Evolutionary conservation across 331 rosid species (phyloP).

Genomic region (Stylosanthes scabra): DNA sequence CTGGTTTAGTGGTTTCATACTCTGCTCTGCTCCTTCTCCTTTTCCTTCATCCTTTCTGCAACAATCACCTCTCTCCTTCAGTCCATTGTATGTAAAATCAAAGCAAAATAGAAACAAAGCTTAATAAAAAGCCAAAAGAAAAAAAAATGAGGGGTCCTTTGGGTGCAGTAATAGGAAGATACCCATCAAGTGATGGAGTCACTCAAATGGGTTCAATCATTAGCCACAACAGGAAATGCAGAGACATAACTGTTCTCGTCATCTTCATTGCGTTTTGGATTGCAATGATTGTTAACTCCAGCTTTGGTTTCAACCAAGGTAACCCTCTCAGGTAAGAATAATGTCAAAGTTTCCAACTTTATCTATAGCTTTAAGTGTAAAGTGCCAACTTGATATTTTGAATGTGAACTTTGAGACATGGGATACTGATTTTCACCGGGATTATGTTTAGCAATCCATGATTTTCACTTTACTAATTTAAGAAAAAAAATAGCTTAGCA

Average conservation of each 20-base stretch:
- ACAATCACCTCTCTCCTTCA: neutral
- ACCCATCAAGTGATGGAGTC: constrained; percentile 84
- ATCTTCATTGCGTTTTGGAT: constrained; percentile 63
- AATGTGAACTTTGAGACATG: constrained; percentile 15
- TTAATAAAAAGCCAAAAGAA: neutral
- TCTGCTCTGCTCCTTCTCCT: neutral
- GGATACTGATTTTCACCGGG: constrained; percentile 33
- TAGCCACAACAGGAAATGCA: neutral
- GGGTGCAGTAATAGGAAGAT: constrained; percentile 96
- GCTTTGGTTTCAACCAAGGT: constrained; percentile 96
- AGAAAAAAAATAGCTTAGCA: neutral
- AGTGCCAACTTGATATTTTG: constrained; percentile 21
- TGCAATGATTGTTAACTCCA: constrained; percentile 96
- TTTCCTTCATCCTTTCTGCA: neutral
- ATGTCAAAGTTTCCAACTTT: constrained; percentile 39
- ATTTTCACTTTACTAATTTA: constrained; percentile 25
- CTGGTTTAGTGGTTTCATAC: constrained; percentile 20
- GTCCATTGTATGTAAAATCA: constrained; percentile 36
- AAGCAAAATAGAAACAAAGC: constrained; percentile 32
- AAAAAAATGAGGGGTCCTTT: constrained; percentile 89
- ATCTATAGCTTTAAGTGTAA: constrained; percentile 22
- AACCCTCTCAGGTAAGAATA: constrained; percentile 78
- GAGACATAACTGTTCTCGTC: neutral
- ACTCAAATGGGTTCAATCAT: neutral
- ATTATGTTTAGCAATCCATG: constrained; percentile 29